Evolutionary conservation across 2,329 filamentous ascomycete species (phyloP), one percentile per base, ranked within the genome.

Genomic region (Venturia effusa): DNA sequence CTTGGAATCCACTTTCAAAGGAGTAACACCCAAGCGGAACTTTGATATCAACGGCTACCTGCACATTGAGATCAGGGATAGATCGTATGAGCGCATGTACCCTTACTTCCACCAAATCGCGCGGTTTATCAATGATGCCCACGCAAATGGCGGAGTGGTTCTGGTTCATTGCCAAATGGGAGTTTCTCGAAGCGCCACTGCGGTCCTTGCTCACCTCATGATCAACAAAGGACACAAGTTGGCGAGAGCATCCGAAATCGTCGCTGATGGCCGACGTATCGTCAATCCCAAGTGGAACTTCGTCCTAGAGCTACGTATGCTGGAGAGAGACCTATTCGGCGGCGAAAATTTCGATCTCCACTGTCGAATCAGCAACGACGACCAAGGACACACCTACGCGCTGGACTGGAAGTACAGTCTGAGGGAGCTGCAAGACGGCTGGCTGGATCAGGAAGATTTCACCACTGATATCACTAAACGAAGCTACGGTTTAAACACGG

Each of bases 391-490:
- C 8, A 22, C 3, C 2, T 15, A 59, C 32, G 32, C 7, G n/a
- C 32, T 59, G 32, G 55, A 59, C 37, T 59, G 55, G 55, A 37
- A 34, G n/a, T 59, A 59, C 37, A 59, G 55, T 19, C 55, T 59
- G 10, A 19, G 27, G n/a, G 3, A 39, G 10, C 19, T 59, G 7
- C 55, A 22, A 17, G 8, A 59, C 19, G 55, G 55, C 48, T 54
- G 48, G 48, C 7, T 7, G 22, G 30, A 27, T 8, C 48, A 54
- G 11, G 27, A 30, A 32, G 27, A 54, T 27, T 32, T 54, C 48
- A 54, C 48, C 22, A 30, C 4, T 11, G 5, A 54, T 6, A 22
- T 24, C 22, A 54, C 22, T 15, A 30, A 13, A 6, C 2, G 13
- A 30, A 6, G 24, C 48, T 54, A 30, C 41, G 41, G 5, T 45